These are phyloP conservation scores for Schwanniomyces sp. DNA, from an alignment of 805 yeast genomes.

Conservation along the genomic window DNA sequence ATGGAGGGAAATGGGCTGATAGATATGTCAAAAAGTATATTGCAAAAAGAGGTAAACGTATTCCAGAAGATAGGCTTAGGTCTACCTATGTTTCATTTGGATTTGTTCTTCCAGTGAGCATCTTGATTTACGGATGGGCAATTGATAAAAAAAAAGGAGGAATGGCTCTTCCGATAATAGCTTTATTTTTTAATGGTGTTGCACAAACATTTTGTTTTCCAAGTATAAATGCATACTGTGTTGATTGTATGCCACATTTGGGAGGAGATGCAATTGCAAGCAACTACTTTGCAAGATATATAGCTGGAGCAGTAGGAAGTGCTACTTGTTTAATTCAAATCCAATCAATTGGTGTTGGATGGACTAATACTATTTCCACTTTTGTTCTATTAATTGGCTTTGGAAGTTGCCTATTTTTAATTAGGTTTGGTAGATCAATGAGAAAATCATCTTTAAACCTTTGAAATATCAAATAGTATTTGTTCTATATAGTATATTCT, in stretches of 20 bases:
- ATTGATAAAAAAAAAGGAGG: slow-evolving; percentile 60
- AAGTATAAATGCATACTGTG: slow-evolving; percentile 51
- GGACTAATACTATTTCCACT: slow-evolving; percentile 55
- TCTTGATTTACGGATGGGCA: slow-evolving; percentile 55
- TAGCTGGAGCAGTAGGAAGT: slow-evolving; percentile 52
- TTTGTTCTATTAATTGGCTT: slow-evolving; percentile 48
- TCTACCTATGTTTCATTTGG: slow-evolving; percentile 69
- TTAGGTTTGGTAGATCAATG: slow-evolving; percentile 45
- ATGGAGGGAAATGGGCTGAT: slow-evolving; percentile 59
- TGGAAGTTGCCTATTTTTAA: slow-evolving; percentile 39
- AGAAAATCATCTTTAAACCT: slow-evolving; percentile 17
- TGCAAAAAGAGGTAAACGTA: slow-evolving; percentile 35
- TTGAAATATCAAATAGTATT: background rate
- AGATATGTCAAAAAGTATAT: slow-evolving; percentile 20
- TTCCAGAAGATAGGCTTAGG: slow-evolving; percentile 75
- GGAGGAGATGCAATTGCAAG: slow-evolving; percentile 62
- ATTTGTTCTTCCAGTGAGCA: slow-evolving; percentile 64
- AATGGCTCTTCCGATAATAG: slow-evolving; percentile 58
- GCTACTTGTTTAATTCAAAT: slow-evolving; percentile 49
- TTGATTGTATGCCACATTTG: slow-evolving; percentile 51
- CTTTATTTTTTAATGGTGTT: slow-evolving; percentile 28
- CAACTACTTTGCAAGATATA: slow-evolving; percentile 50
- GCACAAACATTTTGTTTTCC: slow-evolving; percentile 54
- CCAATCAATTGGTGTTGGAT: slow-evolving; percentile 52
- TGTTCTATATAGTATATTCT: background rate